phyloP scores from a whole-genome alignment of 2,329 filamentous ascomycete genomes.

The Arthrobotrys sinensis region DNA sequence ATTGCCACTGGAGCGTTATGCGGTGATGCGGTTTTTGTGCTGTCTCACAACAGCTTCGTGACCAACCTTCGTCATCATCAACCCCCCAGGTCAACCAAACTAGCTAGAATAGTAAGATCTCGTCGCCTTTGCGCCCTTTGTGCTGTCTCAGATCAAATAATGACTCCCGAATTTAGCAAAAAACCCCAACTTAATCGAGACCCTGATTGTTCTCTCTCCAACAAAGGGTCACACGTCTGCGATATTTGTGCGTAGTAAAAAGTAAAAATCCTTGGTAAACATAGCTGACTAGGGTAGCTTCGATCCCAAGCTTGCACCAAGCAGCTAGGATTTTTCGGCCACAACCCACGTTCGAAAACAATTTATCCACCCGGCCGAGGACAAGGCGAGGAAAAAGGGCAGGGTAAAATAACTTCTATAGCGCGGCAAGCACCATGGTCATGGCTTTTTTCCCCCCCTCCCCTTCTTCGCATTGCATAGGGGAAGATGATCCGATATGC shows the following conservation, averaged over 20 bases:
- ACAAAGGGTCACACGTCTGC: constrained; percentile 9
- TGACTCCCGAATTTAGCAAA: not conserved
- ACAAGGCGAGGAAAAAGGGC: not conserved
- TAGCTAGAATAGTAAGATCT: not conserved
- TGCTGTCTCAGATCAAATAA: constrained; percentile 33
- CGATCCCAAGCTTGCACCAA: not conserved
- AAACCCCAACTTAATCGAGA: not conserved
- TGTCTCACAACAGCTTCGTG: constrained; percentile 24
- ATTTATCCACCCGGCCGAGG: constrained; percentile 18
- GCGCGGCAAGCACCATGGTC: constrained; percentile 3
- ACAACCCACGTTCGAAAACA: constrained; percentile 10
- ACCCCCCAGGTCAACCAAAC: not conserved
- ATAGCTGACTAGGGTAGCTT: not conserved
- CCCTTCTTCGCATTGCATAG: not conserved
- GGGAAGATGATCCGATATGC: constrained; percentile 15
- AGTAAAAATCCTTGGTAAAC: not conserved
- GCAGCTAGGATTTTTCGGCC: constrained; percentile 6
- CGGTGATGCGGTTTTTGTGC: constrained; percentile 37
- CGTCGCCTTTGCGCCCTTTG: constrained; percentile 37
- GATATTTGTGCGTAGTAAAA: constrained; percentile 54
- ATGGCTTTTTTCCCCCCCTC: not conserved
- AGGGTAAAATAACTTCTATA: not conserved
- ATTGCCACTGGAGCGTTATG: not conserved
- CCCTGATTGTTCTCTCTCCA: not conserved
- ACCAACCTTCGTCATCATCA: constrained; percentile 7